Base-by-base conservation (phyloP, 1,284 basidiomycete genomes). In the Calocybe gambosa region DNA sequence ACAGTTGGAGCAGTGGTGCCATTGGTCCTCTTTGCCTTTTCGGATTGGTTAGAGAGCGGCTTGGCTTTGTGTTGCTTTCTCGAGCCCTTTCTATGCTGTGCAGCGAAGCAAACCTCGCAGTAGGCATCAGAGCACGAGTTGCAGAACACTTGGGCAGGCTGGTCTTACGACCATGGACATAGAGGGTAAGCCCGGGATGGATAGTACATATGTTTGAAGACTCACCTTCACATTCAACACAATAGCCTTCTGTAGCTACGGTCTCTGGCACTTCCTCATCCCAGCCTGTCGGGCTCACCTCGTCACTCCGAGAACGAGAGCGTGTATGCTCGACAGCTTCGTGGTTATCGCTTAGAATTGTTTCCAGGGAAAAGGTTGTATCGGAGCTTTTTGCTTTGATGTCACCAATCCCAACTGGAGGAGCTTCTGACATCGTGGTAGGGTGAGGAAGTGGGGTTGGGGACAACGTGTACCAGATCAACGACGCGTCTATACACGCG, bases 141-240 rank as follows among this genome's bases (percentile, higher is more conserved):
- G 55, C 88, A 90, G 41, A 70, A 63, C 13, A 89, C 57, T 57
- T 87, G 77, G 6, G 85, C 83, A 46, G 88, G 86, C 64, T 90
- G 88, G 68, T 90, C 87, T 90, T 56, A 34, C 42, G 41, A 49
- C 38, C 36, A 51, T 43, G 33, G 25, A n/a, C 34, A 26, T 19
- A 6, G 41, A 38, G 40, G 26, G 35, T 39, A 29, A 31, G 41
- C 16, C 20, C 5, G 21, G 43, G 21, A 29, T 36, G 42, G 19
- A 29, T 42, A 15, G 18, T 19, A 23, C 23, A 18, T 31, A 15
- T 37, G 15, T 36, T 39, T 39, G 10, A 19, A 20, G 6, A 61
- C 73, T 53, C 48, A 88, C 87, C 87, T 78, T 89, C 87, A 59
- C 87, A 90, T 61, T 90, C 87, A 44, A 89, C 64, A 54, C 87